phyloP scores from a whole-genome alignment of 441 rosid genomes.

The Populus trichocarpa region DNA sequence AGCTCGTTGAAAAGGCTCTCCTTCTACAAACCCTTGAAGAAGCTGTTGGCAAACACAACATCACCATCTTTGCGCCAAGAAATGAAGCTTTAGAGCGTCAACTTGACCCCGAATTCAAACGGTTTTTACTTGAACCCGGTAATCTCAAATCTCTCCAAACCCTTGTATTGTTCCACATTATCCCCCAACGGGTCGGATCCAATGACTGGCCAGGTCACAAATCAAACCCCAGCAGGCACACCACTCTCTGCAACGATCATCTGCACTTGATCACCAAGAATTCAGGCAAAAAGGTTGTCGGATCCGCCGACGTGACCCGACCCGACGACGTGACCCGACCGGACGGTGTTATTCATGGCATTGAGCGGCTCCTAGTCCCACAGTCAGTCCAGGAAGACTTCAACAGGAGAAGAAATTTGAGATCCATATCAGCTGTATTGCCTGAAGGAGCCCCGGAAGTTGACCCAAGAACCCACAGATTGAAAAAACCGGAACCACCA shows the following conservation, averaged over 20 bases:
- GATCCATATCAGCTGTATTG: slow-evolving; percentile 73
- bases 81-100: slow-evolving; percentile 86
- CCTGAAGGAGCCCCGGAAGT: slow-evolving; percentile 89
- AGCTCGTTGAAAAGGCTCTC: slow-evolving; percentile 87
- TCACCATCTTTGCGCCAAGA: slow-evolving; percentile 81
- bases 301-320: slow-evolving; percentile 39
- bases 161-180: slow-evolving; percentile 70
- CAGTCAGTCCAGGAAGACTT: slow-evolving; percentile 78
- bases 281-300: slow-evolving; percentile 37
- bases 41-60: slow-evolving; percentile 77
- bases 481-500: slow-evolving; percentile 59
- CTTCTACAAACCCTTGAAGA: slow-evolving; percentile 75
- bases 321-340: slow-evolving; percentile 75
- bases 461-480: slow-evolving; percentile 73
- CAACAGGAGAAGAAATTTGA: slow-evolving; percentile 67
- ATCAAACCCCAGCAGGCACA: slow-evolving; percentile 37
- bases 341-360: slow-evolving; percentile 86
- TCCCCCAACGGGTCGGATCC: slow-evolving; percentile 60
- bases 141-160: slow-evolving; percentile 73
- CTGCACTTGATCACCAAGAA: slow-evolving; percentile 27
- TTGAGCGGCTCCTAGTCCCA: slow-evolving; percentile 63
- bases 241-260: slow-evolving; percentile 45
- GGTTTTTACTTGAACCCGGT: slow-evolving; percentile 79
- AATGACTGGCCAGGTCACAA: slow-evolving; percentile 39
- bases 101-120: slow-evolving; percentile 83